Conservation (phyloP, 352 stramenopile genomes). For the Phytopythium aichiense region DNA sequence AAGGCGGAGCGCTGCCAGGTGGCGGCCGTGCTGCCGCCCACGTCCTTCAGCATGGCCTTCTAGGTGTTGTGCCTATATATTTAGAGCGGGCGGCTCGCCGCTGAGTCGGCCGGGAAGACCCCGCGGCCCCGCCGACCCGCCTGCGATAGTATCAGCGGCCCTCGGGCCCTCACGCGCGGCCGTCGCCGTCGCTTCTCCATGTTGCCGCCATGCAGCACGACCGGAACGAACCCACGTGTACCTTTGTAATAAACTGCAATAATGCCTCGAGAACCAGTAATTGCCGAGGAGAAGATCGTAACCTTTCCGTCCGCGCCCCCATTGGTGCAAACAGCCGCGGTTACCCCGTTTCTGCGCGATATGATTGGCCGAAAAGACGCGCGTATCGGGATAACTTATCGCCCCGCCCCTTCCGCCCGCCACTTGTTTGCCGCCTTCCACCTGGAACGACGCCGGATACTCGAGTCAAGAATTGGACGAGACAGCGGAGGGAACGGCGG, state of each 20-base stretch:
- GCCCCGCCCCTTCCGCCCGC: too few relatives aligned
- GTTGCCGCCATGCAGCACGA: background rate
- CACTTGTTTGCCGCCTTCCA: too few relatives aligned
- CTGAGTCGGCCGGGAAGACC: background rate
- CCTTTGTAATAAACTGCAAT: background rate
- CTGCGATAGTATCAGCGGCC: background rate
- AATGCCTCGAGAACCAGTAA: background rate
- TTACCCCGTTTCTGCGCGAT: too few relatives aligned
- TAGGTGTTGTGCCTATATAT: conserved; percentile 53
- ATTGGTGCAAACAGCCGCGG: too few relatives aligned
- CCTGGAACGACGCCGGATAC: too few relatives aligned
- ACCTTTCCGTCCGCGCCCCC: too few relatives aligned
- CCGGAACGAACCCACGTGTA: background rate
- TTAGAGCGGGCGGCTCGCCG: conserved; percentile 22
- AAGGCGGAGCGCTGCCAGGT: conserved; percentile 82
- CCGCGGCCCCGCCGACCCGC: background rate
- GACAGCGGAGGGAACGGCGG: background rate
- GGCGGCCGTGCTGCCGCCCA: conserved; percentile 60
- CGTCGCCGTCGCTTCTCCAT: background rate
- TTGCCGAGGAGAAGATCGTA: too few relatives aligned
- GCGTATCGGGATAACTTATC: too few relatives aligned
- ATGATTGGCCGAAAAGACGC: too few relatives aligned
- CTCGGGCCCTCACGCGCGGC: background rate
- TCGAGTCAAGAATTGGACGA: background rate
- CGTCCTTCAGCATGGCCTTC: conserved; percentile 82